Evolutionary conservation across 73 alveolate species (phyloP), one percentile per base, ranked within the genome.

Genomic region (Durusdinium trenchii): DNA sequence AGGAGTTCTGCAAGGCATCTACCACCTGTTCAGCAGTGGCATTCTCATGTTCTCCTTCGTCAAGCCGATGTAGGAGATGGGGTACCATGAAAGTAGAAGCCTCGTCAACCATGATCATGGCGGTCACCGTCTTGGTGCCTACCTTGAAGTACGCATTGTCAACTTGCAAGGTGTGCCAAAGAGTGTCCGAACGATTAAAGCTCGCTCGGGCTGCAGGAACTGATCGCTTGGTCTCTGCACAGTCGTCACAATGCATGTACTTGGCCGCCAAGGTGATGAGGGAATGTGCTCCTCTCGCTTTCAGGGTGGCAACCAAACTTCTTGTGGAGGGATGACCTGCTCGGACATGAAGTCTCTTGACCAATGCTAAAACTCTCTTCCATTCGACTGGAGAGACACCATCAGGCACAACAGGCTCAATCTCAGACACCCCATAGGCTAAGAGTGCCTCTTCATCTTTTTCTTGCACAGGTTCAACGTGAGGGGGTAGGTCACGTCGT

Each of bases 81-180:
- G 62, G 47, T 0, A 79, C 90, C 3, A 42, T 47, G 28, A 79
- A 79, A 42, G 64, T 47, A 47, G 67, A 45, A 30, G 90, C 90
- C 54, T 79, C 90, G 32, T 79, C 90, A 40, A 79, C 90, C 90
- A 79, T 79, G 40, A 79, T 3, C 47, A 79, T 43, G 61, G 46
- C 38, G 23, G 42, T 40, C 67, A 20, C 5, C 9, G 35, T 42
- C 16, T 26, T 9, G 23, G 61, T 18, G 7, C 90, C 90, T 0
- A 43, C 26, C 90, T 45, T 6, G 47, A 79, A 46, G 38, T 43
- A 43, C 9, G 62, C 57, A 26, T 47, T 47, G 62, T 79, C 90
- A 3, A 79, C 90, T 28, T 79, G 90, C 0, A 79, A 42, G 4
- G 64, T 45, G 57, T 43, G 62, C 90, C 90, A 79, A 0, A 79